phyloP scores from a whole-genome alignment of 371 early-diverging fungal species.

The Rhizomucor pusillus region DNA sequence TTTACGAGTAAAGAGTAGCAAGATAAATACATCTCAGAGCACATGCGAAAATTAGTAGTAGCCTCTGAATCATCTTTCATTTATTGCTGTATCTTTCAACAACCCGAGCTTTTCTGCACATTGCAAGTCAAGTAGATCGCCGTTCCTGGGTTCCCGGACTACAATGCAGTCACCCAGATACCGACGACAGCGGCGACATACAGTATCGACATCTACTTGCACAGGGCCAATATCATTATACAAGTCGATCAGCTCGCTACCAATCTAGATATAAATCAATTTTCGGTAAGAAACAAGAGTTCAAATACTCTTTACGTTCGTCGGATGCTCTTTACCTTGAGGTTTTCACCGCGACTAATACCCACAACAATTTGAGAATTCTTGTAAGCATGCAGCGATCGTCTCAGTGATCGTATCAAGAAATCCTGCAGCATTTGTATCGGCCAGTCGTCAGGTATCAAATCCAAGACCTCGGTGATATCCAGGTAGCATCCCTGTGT shows the following conservation, averaged over 20 bases:
- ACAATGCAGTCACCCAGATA: constrained; percentile 50
- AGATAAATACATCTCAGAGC: too few species aligned
- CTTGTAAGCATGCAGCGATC: constrained; percentile 48
- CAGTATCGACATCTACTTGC: constrained; percentile 39
- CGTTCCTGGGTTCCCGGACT: constrained; percentile 44
- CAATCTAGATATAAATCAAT: constrained; percentile 22
- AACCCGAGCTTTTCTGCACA: constrained; percentile 41
- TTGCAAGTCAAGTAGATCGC: constrained; percentile 52
- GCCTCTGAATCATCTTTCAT: too few species aligned
- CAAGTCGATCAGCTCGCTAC: constrained; percentile 39
- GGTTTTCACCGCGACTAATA: constrained; percentile 60
- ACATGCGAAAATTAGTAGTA: too few species aligned
- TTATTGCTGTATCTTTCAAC: constrained; percentile 1
- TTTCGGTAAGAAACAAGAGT: neutral
- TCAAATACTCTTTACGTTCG: too few species aligned
- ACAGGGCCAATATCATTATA: constrained; percentile 50
- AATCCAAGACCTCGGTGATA: constrained; percentile 54
- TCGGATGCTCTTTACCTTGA: constrained; percentile 48
- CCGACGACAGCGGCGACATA: constrained; percentile 51
- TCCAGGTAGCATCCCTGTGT: constrained; percentile 65
- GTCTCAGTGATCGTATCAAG: constrained; percentile 51
- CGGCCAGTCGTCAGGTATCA: constrained; percentile 66
- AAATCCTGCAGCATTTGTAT: constrained; percentile 57
- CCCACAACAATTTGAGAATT: constrained; percentile 58
- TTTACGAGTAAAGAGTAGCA: too few species aligned